Evolutionary conservation across 2,329 filamentous ascomycete species (phyloP).

Genomic region (Trichoderma brevicompactum): DNA sequence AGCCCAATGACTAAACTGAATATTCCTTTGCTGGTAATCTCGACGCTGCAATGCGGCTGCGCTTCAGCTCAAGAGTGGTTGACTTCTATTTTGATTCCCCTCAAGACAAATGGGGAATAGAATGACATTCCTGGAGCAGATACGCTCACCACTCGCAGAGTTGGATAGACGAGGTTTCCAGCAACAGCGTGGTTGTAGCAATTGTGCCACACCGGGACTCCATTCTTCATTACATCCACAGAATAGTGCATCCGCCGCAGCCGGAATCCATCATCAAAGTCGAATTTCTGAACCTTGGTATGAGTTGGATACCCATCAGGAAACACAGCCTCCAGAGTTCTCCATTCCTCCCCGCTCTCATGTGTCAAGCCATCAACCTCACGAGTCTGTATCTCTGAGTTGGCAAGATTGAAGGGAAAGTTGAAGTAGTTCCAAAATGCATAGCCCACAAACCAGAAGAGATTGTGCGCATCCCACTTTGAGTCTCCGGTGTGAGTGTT

Average conservation of each 20-base stretch:
- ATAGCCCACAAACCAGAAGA: slow-evolving; percentile 8
- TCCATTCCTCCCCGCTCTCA: slow-evolving; percentile 10
- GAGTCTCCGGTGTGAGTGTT: not conserved
- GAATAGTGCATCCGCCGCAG: not conserved
- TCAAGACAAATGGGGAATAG: slow-evolving; percentile 15
- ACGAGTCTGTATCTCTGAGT: not conserved
- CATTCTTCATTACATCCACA: slow-evolving; percentile 10
- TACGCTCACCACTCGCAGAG: slow-evolving; percentile 15
- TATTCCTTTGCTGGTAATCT: no score
- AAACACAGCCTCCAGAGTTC: not conserved
- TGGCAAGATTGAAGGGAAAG: not conserved
- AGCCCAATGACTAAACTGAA: no score
- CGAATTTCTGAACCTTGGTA: slow-evolving; percentile 10
- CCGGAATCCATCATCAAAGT: not conserved
- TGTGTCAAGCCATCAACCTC: not conserved
- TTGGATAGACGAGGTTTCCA: not conserved
- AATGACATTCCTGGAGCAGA: not conserved
- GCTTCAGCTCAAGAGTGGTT: not conserved
- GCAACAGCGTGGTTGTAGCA: slow-evolving; percentile 14
- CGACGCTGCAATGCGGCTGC: no score
- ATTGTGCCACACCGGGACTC: not conserved
- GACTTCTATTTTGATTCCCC: not conserved
- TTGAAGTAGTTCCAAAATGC: slow-evolving; percentile 20
- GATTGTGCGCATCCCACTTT: not conserved
- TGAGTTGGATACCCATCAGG: slow-evolving; percentile 1